phyloP scores from a whole-genome alignment of 768 basidiomycete genomes.

The Boletus pseudo-olivaceus region DNA sequence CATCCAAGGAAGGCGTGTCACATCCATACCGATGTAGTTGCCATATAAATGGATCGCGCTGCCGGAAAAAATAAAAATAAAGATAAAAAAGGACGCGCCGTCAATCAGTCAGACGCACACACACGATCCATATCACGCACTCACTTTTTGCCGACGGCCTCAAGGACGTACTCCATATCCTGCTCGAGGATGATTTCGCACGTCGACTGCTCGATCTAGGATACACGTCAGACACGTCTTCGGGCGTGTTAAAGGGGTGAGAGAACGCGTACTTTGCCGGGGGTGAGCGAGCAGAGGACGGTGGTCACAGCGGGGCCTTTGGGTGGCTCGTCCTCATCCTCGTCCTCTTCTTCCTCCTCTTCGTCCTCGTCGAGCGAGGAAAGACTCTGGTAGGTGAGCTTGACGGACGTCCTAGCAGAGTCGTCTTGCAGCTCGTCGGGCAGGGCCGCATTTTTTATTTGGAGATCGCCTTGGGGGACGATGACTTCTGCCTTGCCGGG shows the following conservation, averaged over 20 bases:
- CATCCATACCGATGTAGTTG: slow-evolving; percentile 69
- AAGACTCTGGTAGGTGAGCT: slow-evolving; percentile 53
- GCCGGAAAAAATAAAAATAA: background rate
- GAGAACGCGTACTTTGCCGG: slow-evolving; percentile 60
- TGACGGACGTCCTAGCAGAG: slow-evolving; percentile 60
- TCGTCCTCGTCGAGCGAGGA: slow-evolving; percentile 36
- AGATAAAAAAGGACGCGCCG: background rate
- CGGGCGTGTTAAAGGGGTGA: background rate
- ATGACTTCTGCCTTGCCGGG: slow-evolving; percentile 58
- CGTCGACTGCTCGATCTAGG: slow-evolving; percentile 71
- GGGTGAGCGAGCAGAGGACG: slow-evolving; percentile 75
- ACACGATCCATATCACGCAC: slow-evolving; percentile 10
- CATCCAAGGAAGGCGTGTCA: background rate
- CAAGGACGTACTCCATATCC: slow-evolving; percentile 62
- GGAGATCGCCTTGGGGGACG: slow-evolving; percentile 62
- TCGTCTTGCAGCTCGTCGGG: slow-evolving; percentile 67
- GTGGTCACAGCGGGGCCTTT: slow-evolving; percentile 44
- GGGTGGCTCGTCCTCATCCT: slow-evolving; percentile 37
- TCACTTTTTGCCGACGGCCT: slow-evolving; percentile 81
- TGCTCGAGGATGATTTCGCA: slow-evolving; percentile 69
- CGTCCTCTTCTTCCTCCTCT: slow-evolving; percentile 45
- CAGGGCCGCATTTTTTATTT: slow-evolving; percentile 80
- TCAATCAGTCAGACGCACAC: slow-evolving; percentile 4
- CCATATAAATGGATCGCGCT: slow-evolving; percentile 78
- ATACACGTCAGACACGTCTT: slow-evolving; percentile 8